Percentiles rank a stretch among this genome's conserved stretches.
Evolutionary conservation across 2,329 filamentous ascomycete genomes (phyloP).

Genomic region (Colletotrichum tamarilloi): DNA sequence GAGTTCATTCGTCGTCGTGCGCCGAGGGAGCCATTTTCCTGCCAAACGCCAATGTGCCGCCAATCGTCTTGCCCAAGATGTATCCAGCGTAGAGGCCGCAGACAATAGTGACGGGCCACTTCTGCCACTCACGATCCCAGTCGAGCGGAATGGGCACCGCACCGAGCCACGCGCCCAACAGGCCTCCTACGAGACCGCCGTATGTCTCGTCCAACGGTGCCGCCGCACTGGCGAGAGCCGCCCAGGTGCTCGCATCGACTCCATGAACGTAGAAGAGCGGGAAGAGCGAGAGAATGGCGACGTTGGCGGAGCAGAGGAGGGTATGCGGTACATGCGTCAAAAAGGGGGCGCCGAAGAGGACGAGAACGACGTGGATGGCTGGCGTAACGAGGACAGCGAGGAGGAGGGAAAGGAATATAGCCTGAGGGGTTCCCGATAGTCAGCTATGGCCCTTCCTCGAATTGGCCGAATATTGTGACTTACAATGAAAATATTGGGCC

Average conservation of each 20-base stretch:
- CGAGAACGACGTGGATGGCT: slow-evolving; percentile 68
- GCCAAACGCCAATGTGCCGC: slow-evolving; percentile 62
- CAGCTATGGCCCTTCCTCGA: neutral
- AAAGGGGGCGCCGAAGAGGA: slow-evolving; percentile 93
- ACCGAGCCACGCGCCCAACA: slow-evolving; percentile 89
- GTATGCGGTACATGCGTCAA: slow-evolving; percentile 85
- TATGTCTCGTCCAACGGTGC: slow-evolving; percentile 86
- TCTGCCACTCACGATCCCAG: slow-evolving; percentile 99
- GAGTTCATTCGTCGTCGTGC: slow-evolving; percentile 14
- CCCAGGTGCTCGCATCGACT: slow-evolving; percentile 78
- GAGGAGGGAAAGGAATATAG: slow-evolving; percentile 57
- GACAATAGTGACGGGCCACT: slow-evolving; percentile 93
- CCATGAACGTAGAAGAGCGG: slow-evolving; percentile 90
- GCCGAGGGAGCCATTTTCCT: slow-evolving; percentile 49
- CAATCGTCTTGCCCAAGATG: slow-evolving; percentile 73
- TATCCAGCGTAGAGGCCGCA: slow-evolving; percentile 85
- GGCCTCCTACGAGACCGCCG: slow-evolving; percentile 81
- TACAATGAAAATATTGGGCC: slow-evolving; percentile 60
- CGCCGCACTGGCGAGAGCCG: slow-evolving; percentile 72
- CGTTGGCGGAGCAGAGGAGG: slow-evolving; percentile 81
- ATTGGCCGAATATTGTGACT: slow-evolving; percentile 37
- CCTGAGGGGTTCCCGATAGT: slow-evolving; percentile 43
- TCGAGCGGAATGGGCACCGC: slow-evolving; percentile 96
- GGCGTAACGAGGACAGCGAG: slow-evolving; percentile 80
- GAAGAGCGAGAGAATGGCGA: slow-evolving; percentile 81